phyloP scores from a whole-genome alignment of 2,329 filamentous ascomycete species.

The Penicillium sp. region DNA sequence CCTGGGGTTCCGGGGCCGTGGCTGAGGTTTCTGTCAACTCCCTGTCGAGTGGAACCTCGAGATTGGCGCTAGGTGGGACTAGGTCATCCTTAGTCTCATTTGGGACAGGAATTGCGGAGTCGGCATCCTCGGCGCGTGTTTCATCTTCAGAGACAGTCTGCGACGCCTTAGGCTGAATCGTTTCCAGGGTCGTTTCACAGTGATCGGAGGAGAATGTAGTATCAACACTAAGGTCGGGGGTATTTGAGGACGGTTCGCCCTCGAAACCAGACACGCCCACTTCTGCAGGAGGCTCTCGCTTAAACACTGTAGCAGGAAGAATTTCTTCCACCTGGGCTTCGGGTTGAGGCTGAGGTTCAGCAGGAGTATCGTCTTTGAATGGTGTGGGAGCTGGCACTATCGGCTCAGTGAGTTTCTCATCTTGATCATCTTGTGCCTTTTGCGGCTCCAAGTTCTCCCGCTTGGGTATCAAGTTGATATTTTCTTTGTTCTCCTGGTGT shows the following conservation, averaged over 20 bases:
- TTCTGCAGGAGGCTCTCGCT: conserved; percentile 26
- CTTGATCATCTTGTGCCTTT: not conserved
- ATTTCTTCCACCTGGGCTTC: conserved; percentile 7
- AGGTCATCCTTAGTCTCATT: conserved; percentile 28
- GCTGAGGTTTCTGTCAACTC: conserved; percentile 24
- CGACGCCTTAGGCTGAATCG: conserved; percentile 15
- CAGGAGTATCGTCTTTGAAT: conserved; percentile 7
- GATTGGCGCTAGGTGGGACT: conserved; percentile 31
- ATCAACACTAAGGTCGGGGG: conserved; percentile 11
- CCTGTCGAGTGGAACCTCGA: conserved; percentile 29
- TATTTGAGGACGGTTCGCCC: conserved; percentile 16
- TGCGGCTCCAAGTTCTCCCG: conserved; percentile 19
- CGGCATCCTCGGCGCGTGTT: conserved; percentile 23
- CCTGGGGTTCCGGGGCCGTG: conserved; percentile 26
- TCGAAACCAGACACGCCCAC: conserved; percentile 17
- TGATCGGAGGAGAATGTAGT: conserved; percentile 12
- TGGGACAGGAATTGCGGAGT: conserved; percentile 24
- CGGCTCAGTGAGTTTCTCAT: not conserved
- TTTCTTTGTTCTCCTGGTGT: conserved; percentile 26
- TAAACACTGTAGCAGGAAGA: conserved; percentile 14
- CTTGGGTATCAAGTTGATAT: conserved; percentile 25
- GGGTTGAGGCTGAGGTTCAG: conserved; percentile 1
- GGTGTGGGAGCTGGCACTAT: conserved; percentile 1
- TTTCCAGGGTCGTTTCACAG: conserved; percentile 11
- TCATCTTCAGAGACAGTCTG: conserved; percentile 24